Evolutionary conservation across 1,139 yeast genomes (phyloP), one percentile per base, ranked within the genome.

Genomic region (Pichia sp.): DNA sequence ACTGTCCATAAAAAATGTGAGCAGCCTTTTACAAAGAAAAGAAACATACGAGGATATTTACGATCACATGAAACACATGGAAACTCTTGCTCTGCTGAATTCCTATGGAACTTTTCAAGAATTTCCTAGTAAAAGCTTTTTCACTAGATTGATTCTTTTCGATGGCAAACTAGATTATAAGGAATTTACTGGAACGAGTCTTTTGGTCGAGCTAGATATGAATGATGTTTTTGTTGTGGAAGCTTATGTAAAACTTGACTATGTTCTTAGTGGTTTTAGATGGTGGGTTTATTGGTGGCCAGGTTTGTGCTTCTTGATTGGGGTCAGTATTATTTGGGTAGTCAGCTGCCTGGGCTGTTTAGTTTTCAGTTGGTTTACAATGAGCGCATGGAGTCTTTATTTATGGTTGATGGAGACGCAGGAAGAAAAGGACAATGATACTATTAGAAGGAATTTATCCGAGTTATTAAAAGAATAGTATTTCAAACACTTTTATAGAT

Each of bases 201-300:
- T 59, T 8, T 36, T 59, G 8, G 57, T 59, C 19, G 61, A 59
- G 44, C 15, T 59, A 19, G 57, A 59, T 41, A 23, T 44, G 1
- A 32, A 19, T 10, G 59, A 56, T n/a, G 42, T 59, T 13, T 59
- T 54, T 15, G 38, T 59, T 3, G 46, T 45, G n/a, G 49, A 56
- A n/a, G 54, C 53, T 4, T 50, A 54, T 13, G 29, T 52, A 11
- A 55, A 47, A 31, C 46, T 59, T n/a, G 59, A 59, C 29, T 59
- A 59, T 49, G 52, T 40, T 3, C 45, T 57, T n/a, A 40, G 49
- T 7, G 62, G 62, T 7, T 16, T 59, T 11, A 45, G 61, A 44
- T 55, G 57, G 53, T 58, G 61, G 59, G 53, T 58, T 19, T 58
- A 59, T 29, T 58, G 61, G 61, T 59, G 62, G 62, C 62, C 62